A percentile compares a stretch with the other conserved stretches of the same genome.
Evolutionary conservation across 495 filamentous ascomycete genomes (phyloP).

Genomic region (Lichenothelia convexa): DNA sequence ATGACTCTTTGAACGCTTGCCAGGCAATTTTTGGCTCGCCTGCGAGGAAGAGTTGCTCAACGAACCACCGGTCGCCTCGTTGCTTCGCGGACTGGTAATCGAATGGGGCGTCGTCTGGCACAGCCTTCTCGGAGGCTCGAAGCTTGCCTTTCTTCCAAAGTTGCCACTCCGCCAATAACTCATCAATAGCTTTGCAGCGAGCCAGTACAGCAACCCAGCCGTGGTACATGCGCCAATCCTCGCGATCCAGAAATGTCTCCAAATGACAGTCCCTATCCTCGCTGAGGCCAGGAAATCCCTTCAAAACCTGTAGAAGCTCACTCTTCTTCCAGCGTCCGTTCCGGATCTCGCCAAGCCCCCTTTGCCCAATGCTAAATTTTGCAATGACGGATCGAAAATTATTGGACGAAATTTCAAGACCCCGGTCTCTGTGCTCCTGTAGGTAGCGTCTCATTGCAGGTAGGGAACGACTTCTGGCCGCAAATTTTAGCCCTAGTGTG

Average conservation of each 20-base stretch:
- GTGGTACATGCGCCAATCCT: constrained; percentile 11
- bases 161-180: constrained; percentile 12
- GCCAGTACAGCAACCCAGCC: constrained; percentile 15
- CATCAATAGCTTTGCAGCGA: constrained; percentile 7
- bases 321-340: constrained; percentile 12
- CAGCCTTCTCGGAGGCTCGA: constrained; percentile 3
- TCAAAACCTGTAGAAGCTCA: constrained; percentile 12
- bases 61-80: constrained; percentile 13
- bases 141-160: constrained; percentile 6
- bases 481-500: constrained; percentile 10
- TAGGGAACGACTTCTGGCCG: constrained; percentile 9
- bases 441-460: constrained; percentile 12
- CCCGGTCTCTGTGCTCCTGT: constrained; percentile 1
- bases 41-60: constrained; percentile 10
- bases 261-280: constrained; percentile 9
- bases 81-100: constrained; percentile 2
- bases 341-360: constrained; percentile 14
- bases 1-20: constrained; percentile 7
- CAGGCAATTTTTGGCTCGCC: constrained; percentile 11
- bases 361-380: constrained; percentile 13
- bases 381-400: constrained; percentile 13
- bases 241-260: constrained; percentile 7
- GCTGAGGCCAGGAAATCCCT: constrained; percentile 10
- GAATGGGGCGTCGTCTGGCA: neutral
- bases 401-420: constrained; percentile 1